phyloP scores from a whole-genome alignment of 108 stramenopile species.

The Conticribra weissflogii region DNA sequence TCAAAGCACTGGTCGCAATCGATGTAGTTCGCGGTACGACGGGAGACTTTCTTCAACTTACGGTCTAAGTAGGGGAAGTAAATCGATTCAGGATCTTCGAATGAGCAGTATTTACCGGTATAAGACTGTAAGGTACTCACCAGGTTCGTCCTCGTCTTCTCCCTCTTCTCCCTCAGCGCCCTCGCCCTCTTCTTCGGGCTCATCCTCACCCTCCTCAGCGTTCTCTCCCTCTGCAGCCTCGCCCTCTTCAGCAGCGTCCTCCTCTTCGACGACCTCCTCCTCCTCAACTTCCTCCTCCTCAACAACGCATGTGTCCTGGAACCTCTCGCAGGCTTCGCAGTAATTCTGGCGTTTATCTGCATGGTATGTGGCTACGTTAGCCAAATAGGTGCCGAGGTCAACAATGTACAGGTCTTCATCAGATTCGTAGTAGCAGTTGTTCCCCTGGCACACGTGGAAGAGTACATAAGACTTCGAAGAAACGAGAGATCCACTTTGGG shows the following conservation, averaged over 20 bases:
- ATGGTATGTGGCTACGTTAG: constrained; percentile 15
- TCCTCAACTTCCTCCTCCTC: not conserved
- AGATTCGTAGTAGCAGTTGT: not conserved
- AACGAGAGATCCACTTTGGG: constrained; percentile 27
- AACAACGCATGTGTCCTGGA: constrained; percentile 4
- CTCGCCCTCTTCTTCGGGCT: no score
- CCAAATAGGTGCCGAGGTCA: constrained; percentile 12
- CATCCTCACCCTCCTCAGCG: no score
- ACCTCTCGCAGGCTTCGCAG: constrained; percentile 7
- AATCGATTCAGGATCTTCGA: no score
- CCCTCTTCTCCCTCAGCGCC: no score
- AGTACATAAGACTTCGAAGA: constrained; percentile 46
- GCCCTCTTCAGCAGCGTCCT: no score
- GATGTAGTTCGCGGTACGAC: not conserved
- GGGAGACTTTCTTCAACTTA: no score
- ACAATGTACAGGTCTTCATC: constrained; percentile 22
- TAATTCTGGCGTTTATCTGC: constrained; percentile 1
- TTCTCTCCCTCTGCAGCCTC: no score
- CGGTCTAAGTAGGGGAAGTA: no score
- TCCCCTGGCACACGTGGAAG: constrained; percentile 34
- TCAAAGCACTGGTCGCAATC: constrained; percentile 1
- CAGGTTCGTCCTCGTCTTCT: no score
- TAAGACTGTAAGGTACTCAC: no score
- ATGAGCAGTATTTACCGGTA: no score
- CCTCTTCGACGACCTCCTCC: not conserved